A percentile compares a stretch with the other conserved stretches of the same genome.
phyloP scores from a whole-genome alignment of 129 eudicot species.

The Artemisia argyi region DNA sequence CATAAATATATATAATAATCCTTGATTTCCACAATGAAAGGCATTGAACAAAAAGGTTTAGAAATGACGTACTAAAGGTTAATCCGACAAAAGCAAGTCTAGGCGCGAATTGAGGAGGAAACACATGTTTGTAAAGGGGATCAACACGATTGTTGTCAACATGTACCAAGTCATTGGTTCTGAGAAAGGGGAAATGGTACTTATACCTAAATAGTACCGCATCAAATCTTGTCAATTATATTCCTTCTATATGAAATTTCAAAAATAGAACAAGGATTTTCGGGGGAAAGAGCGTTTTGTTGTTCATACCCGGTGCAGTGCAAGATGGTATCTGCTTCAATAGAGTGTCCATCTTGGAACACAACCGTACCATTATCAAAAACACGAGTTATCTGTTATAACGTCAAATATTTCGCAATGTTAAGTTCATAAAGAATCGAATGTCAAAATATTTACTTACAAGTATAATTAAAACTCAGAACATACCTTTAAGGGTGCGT shows the following conservation, averaged over 20 bases:
- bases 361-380: slow-evolving; percentile 57
- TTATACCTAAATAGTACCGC: slow-evolving; percentile 54
- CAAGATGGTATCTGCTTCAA: slow-evolving; percentile 62
- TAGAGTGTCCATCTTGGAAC: slow-evolving; percentile 52
- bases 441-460: not conserved
- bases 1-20: no score
- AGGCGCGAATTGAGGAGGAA: slow-evolving; percentile 83
- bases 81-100: slow-evolving; percentile 83
- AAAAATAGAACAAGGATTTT: not conserved
- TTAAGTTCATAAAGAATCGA: slow-evolving; percentile 24
- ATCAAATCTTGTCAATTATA: not conserved
- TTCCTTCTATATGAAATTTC: not conserved
- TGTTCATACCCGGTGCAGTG: slow-evolving; percentile 80
- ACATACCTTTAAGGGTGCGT: slow-evolving; percentile 72
- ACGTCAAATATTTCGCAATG: slow-evolving; percentile 28
- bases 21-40: no score
- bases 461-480: not conserved
- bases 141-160: slow-evolving; percentile 89
- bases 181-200: slow-evolving; percentile 79
- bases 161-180: slow-evolving; percentile 54
- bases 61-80: not conserved
- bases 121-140: slow-evolving; percentile 81
- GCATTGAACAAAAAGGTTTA: no score
- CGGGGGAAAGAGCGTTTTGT: not conserved
- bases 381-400: slow-evolving; percentile 18